Conservation (phyloP, 805 yeast genomes). For the Cyberlindnera meyerae region DNA sequence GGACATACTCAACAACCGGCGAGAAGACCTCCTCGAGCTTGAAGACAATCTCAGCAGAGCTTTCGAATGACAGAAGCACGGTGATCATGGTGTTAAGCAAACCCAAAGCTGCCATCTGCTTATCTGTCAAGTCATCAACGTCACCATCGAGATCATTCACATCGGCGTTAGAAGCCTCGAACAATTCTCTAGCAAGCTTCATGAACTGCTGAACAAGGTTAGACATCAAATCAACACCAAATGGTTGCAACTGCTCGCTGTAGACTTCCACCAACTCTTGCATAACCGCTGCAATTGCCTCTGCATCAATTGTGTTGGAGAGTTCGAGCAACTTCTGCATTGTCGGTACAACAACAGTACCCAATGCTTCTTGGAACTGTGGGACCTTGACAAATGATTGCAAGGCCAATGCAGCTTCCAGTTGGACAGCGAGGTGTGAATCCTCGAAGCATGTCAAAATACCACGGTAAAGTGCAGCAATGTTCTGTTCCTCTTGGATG, state of each 20-base stretch:
- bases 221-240: constrained; percentile 64
- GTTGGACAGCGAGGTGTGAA: constrained; percentile 62
- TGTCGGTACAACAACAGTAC: constrained; percentile 66
- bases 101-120: constrained; percentile 78
- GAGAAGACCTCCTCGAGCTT: constrained; percentile 61
- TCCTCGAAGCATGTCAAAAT: constrained; percentile 37
- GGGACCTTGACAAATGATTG: constrained; percentile 69
- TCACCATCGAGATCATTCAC: constrained; percentile 32
- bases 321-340: constrained; percentile 74
- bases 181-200: constrained; percentile 60
- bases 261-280: constrained; percentile 92
- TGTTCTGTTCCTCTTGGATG: constrained; percentile 36
- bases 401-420: constrained; percentile 80
- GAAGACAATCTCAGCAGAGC: constrained; percentile 60
- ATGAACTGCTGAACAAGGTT: constrained; percentile 71
- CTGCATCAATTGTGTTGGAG: constrained; percentile 80
- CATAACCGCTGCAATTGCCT: constrained; percentile 83
- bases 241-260: constrained; percentile 86
- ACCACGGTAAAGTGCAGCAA: constrained; percentile 41
- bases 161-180: constrained; percentile 51
- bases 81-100: constrained; percentile 79
- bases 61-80: constrained; percentile 76
- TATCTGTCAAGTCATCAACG: constrained; percentile 49
- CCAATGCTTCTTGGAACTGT: constrained; percentile 63
- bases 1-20: constrained; percentile 66